Base-by-base conservation (phyloP, 352 stramenopile genomes). In the Globisporangium camurandrum region DNA sequence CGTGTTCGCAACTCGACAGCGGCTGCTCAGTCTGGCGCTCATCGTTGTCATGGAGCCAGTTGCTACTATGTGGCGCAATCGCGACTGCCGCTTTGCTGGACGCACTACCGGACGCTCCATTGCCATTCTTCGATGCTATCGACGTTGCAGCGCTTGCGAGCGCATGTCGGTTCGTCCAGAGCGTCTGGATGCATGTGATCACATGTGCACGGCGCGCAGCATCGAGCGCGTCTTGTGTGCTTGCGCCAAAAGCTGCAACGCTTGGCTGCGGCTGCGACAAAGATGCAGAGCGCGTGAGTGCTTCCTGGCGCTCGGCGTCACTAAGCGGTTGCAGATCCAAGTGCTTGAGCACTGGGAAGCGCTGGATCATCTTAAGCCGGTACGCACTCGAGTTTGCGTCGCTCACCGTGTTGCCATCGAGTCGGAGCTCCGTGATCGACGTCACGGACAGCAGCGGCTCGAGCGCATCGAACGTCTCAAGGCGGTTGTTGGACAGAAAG, bases 401-500 rank as follows among this genome's bases (percentile, higher is more conserved):
- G 53, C 65, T 78, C 23, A 92, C 61, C 17, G 54, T 51, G 54
- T 97, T 97, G 28, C 77, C 84, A 42, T 97, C 88, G 11, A 97
- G 59, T 3, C 84, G 74, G 14, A 97, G 59, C 58, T 97, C 89
- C 17, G 73, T 84, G 26, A 97, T 71, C 7, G 77, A 80, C 2
- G 63, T 49, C 17, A 89, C 67, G 31, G 83, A 61, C 20, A 96
- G 76, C 1, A 97, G 46, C 1, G 79, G 83, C 8, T 81, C 67
- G 6, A 95, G 64, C 14, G 75, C 56, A 3, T 95, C 71, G 10
- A 95, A 70, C 11, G 59, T 65, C 9, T 80, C 69, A 3, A 97
- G 62, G n/a, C 69, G 68, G 60, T 97, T 97, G 64, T 96, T 95
- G 0, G 84, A 95, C 3, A 97, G 58, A 53, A 96, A 97, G 14